phyloP scores from a whole-genome alignment of 1,284 basidiomycete species.

The Somion occarium region DNA sequence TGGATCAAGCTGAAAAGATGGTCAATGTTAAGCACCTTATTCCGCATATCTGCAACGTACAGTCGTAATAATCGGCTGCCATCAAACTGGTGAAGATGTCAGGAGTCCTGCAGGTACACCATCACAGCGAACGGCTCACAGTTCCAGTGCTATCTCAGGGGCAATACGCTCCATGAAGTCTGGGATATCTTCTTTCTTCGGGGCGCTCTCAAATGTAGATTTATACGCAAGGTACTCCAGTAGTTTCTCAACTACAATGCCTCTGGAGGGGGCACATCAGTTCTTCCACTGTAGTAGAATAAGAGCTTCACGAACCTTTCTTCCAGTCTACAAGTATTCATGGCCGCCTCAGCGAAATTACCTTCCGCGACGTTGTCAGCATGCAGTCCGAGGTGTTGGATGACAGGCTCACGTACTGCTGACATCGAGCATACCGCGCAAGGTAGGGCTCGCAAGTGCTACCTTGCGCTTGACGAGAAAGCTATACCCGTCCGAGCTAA shows the following conservation, averaged over 20 bases:
- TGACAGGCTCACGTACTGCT: conserved; percentile 24
- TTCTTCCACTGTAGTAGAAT: not conserved
- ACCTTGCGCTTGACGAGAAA: conserved; percentile 56
- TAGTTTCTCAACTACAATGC: conserved; percentile 75
- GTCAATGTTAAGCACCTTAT: too few species aligned
- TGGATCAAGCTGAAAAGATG: too few species aligned
- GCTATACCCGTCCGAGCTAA: conserved; percentile 56
- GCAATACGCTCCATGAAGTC: conserved; percentile 76
- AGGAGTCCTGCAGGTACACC: conserved; percentile 1
- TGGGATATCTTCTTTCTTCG: conserved; percentile 66
- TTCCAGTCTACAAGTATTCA: conserved; percentile 41
- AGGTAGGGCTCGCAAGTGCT: conserved; percentile 51
- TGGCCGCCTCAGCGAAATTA: conserved; percentile 45
- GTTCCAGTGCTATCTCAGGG: conserved; percentile 77
- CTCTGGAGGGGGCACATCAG: conserved; percentile 35
- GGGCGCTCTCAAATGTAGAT: conserved; percentile 55
- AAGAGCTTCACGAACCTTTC: conserved; percentile 36
- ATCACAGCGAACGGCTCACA: conserved; percentile 48
- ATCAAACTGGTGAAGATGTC: conserved; percentile 42
- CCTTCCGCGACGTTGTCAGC: conserved; percentile 25
- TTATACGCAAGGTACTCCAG: conserved; percentile 82
- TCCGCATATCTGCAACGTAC: conserved; percentile 31
- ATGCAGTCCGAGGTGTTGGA: not conserved
- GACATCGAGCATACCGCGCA: conserved; percentile 41
- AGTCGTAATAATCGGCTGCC: conserved; percentile 72